These are phyloP conservation scores for Talaromyces sp. DNA, from an alignment of 2,329 filamentous ascomycete species.

Conservation along the genomic window DNA sequence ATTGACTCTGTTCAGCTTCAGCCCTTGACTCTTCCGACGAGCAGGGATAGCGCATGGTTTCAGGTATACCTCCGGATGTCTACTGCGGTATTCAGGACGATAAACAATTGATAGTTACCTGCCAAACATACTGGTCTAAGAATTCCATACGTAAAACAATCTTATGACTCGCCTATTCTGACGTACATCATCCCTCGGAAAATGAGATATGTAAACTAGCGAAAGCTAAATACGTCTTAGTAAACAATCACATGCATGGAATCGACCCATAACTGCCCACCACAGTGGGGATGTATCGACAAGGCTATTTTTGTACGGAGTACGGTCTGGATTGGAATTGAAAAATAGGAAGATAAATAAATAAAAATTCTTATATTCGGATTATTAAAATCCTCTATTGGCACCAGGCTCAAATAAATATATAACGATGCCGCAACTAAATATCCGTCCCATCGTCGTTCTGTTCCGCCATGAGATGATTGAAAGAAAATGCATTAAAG, in stretches of 20 bases:
- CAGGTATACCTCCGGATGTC: background rate
- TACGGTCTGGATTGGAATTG: background rate
- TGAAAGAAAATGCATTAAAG: background rate
- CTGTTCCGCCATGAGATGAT: background rate
- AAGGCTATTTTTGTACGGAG: background rate
- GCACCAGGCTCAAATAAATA: background rate
- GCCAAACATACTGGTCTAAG: background rate
- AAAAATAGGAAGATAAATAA: background rate
- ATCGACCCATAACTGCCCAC: background rate
- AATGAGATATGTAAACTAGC: slow-evolving; percentile 6
- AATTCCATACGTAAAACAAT: background rate
- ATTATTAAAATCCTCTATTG: background rate
- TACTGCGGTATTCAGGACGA: background rate
- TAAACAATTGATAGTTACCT: background rate
- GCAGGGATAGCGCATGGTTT: background rate
- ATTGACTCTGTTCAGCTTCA: background rate
- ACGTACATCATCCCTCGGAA: background rate
- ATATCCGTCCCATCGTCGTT: background rate
- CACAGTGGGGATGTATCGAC: background rate
- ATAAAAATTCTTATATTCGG: background rate
- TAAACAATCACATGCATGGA: background rate
- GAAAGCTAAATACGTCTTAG: background rate
- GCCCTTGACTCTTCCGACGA: background rate
- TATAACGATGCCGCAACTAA: background rate
- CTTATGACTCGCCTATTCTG: background rate